Base-by-base conservation (phyloP, 2,329 filamentous ascomycete species). In the Immersiporthe knoxdaviesiana region DNA sequence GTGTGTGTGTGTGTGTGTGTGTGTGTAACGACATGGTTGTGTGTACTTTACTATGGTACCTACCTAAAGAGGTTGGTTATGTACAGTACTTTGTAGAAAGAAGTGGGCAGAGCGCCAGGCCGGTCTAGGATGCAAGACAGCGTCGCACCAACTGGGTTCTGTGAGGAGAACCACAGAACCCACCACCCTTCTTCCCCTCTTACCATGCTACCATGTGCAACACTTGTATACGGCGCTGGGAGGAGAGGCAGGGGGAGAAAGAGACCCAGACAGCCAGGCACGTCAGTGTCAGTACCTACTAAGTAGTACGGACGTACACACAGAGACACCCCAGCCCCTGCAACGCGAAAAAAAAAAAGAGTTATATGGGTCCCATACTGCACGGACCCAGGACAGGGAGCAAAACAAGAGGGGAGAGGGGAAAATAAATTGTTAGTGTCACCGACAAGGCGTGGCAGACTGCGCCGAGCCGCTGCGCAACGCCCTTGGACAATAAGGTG, bases 341-440 rank as follows among this genome's bases (percentile, higher is more conserved):
- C 56, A 7, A 59, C 54, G 30, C 30, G 54, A 35, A 6, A 52
- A 52, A 3, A n/a, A n/a, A n/a, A n/a, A n/a, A n/a, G n/a, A n/a
- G n/a, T 1, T 52, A 14, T 16, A 35, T 24, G 56, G 56, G 18
- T 56, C 52, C 27, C 27, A 16, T 30, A 16, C 52, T 56, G 52
- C 32, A 37, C 32, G 56, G 56, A 32, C 56, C 44, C 56, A 11
- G 56, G 30, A 18, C 16, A 47, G 41, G 37, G 24, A 37, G 14
- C 21, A 24, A 5, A 21, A n/a, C n/a, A n/a, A n/a, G n/a, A n/a
- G n/a, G n/a, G 35, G 30, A 58, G 16, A 58, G 58, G 24, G 32
- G 32, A 18, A 41, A 41, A 65, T n/a, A 41, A 64, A 52, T 65
- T 65, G 63, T 65, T 65, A 65, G 63, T 24, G 63, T 65, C 63